phyloP scores from a whole-genome alignment of 2,329 filamentous ascomycete species.

The Fonsecaea nubica region DNA sequence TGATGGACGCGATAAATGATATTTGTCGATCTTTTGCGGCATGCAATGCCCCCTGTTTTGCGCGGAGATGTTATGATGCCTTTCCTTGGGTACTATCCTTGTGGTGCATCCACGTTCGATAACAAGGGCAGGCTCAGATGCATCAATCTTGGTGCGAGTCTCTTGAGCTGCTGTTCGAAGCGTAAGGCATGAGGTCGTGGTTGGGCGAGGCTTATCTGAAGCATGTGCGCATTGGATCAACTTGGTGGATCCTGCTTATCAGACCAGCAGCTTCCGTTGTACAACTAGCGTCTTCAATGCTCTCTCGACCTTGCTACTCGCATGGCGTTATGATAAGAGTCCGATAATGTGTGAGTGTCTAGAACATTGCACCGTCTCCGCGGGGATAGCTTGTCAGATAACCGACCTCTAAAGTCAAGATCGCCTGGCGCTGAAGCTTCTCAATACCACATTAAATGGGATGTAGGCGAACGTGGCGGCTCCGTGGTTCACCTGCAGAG shows the following conservation, averaged over 20 bases:
- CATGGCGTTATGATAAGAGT: conserved; percentile 22
- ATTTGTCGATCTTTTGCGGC: neutral
- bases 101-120: conserved; percentile 2
- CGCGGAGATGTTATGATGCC: neutral
- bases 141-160: neutral
- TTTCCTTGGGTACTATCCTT: neutral
- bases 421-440: neutral
- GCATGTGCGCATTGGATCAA: conserved; percentile 17
- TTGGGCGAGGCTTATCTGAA: conserved; percentile 33
- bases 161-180: neutral
- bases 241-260: conserved; percentile 32
- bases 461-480: neutral
- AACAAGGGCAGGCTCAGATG: neutral
- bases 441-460: neutral
- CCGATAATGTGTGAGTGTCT: neutral
- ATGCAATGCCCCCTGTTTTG: neutral
- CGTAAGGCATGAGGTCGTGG: conserved; percentile 19
- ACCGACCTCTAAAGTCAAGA: conserved; percentile 17
- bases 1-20: neutral
- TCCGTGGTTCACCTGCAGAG: neutral
- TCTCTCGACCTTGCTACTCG: neutral
- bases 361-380: conserved; percentile 28
- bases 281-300: conserved; percentile 3
- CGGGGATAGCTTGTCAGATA: conserved; percentile 22
- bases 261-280: conserved; percentile 8